These are phyloP conservation scores for Alternaria panax DNA, from an alignment of 2,329 filamentous ascomycete species.

Conservation along the genomic window DNA sequence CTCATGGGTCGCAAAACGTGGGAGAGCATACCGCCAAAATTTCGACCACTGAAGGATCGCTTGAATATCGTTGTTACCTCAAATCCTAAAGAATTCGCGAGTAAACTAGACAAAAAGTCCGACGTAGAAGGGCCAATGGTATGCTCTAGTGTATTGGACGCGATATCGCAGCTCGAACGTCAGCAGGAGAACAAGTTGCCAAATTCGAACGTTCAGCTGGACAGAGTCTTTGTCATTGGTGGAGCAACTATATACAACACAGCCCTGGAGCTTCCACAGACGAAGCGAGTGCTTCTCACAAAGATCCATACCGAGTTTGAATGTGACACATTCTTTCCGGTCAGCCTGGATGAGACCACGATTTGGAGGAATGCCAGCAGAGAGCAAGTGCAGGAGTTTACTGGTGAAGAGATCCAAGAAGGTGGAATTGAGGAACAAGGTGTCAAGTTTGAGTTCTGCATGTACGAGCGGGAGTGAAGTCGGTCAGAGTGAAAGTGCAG, in stretches of 20 bases:
- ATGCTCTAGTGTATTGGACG: conserved; percentile 60
- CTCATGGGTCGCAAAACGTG: conserved; percentile 99
- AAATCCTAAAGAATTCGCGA: conserved; percentile 24
- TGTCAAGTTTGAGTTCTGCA: conserved; percentile 73
- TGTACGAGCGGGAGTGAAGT: conserved; percentile 63
- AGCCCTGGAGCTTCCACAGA: conserved; percentile 67
- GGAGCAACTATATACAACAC: conserved; percentile 84
- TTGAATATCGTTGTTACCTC: conserved; percentile 83
- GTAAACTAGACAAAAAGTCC: conserved; percentile 4
- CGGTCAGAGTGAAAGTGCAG: background rate
- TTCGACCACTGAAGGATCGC: conserved; percentile 80
- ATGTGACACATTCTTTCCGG: conserved; percentile 77
- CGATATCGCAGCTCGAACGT: conserved; percentile 12
- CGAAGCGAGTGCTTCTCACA: conserved; percentile 73
- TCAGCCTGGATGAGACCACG: conserved; percentile 58
- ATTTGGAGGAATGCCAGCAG: conserved; percentile 64
- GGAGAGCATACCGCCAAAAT: conserved; percentile 81
- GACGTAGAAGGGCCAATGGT: conserved; percentile 58
- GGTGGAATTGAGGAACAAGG: conserved; percentile 69
- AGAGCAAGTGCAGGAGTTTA: conserved; percentile 66
- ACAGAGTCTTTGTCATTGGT: conserved; percentile 80
- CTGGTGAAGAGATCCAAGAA: conserved; percentile 68
- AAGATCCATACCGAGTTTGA: conserved; percentile 73
- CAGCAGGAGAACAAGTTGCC: conserved; percentile 1
- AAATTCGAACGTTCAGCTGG: conserved; percentile 11